Evolutionary conservation across 202 grass and related monocot species (phyloP), one percentile per base, ranked within the genome.

Genomic region (Musa balbisiana): DNA sequence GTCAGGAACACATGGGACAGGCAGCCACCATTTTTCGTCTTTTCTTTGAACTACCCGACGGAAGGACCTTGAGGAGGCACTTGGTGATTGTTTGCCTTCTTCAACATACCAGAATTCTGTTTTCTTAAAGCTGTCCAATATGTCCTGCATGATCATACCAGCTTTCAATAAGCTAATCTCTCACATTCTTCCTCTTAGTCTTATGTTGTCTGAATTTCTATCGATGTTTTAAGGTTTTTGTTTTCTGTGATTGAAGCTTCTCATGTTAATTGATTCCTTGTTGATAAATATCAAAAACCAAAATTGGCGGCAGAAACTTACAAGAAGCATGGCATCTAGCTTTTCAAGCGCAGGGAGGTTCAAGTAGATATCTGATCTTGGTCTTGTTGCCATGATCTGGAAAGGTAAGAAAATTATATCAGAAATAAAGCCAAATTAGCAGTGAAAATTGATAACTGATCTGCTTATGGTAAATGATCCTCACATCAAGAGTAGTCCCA

Each of bases 11-110:
- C 91, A 92, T 52, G 94, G 94, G 17, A 98, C 91, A 26, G 94
- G 94, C 52, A 98, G 78, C 94, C 94, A 98, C 94, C 94, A 98
- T 79, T 87, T 98, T 16, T 93, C 90, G 62, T 92, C 94, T 77
- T 93, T 89, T 72, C 94, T 85, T 25, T 90, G 91, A 14, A 62
- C 80, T 13, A 88, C 63, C 67, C 5, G 72, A 51, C 88, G 87
- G 85, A 94, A 98, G 15, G 94, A 98, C 53, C 84, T 86, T 0
- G 93, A 85, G 1, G 78, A 77, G 51, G 85, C 89, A 33, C 73
- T 87, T 71, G 87, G 84, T 58, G 88, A 92, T 74, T 92, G 62
- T 53, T 90, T 94, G 64, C 85, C 88, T 53, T 90, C 86, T 53
- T 98, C 94, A 15, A 88, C 82, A 64, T 98, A 98, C 94, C 94